Evolutionary conservation across 163 green algal species (phyloP).

Genomic region (Trebouxiophyceae sp.): DNA sequence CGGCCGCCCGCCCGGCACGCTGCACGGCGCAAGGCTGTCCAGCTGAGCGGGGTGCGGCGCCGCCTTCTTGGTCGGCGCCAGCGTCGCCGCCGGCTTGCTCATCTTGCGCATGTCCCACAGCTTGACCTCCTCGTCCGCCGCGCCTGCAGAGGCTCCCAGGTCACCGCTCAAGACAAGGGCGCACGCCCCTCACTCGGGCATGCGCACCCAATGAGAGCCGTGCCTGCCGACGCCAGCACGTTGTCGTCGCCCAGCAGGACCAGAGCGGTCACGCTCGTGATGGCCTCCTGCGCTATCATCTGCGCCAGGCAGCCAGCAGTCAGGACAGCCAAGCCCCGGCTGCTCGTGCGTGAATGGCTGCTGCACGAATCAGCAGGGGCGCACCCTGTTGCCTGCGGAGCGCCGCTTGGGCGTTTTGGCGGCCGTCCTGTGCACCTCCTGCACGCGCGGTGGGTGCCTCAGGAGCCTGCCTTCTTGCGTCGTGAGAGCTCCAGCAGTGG

Average conservation of each 20-base stretch:
- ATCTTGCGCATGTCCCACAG: slow-evolving; percentile 60
- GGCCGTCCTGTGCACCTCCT: not conserved
- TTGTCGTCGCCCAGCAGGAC: slow-evolving; percentile 38
- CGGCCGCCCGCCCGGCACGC: too few species aligned
- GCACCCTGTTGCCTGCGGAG: not conserved
- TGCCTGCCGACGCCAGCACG: slow-evolving; percentile 43
- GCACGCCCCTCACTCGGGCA: too few species aligned
- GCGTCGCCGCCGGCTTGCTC: not conserved
- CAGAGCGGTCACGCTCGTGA: slow-evolving; percentile 51
- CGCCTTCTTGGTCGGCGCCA: not conserved
- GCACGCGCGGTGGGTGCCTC: too few species aligned
- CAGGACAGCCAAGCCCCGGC: too few species aligned
- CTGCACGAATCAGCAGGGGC: too few species aligned
- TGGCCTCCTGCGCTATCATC: slow-evolving; percentile 12
- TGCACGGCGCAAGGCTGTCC: too few species aligned
- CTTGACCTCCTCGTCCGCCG: slow-evolving; percentile 59
- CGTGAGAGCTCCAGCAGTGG: not conserved
- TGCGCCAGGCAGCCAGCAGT: not conserved
- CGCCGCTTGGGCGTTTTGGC: not conserved
- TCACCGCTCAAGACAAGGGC: not conserved
- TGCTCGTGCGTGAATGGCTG: too few species aligned
- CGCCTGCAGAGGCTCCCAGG: slow-evolving; percentile 11
- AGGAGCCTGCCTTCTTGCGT: too few species aligned
- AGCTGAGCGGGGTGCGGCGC: too few species aligned
- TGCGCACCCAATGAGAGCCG: too few species aligned